These are phyloP conservation scores for Meira nashicola DNA, from an alignment of 1,284 basidiomycete genomes.

Conservation along the genomic window DNA sequence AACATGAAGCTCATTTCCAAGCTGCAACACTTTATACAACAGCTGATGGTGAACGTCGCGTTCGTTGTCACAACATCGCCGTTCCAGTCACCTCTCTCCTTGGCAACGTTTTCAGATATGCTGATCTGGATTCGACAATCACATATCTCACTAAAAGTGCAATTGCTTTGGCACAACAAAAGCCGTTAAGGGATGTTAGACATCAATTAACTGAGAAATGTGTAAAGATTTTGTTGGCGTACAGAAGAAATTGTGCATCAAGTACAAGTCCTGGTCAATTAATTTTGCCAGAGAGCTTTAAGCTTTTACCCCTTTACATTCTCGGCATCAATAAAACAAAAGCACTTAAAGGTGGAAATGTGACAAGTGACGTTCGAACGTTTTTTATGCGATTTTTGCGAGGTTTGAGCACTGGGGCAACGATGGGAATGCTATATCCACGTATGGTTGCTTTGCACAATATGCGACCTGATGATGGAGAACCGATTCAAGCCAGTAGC, in stretches of 20 bases:
- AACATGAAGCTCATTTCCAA: slow-evolving; percentile 76
- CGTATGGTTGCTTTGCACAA: slow-evolving; percentile 83
- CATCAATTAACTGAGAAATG: slow-evolving; percentile 81
- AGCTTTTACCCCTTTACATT: slow-evolving; percentile 76
- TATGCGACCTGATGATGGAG: slow-evolving; percentile 67
- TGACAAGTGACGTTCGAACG: slow-evolving; percentile 87
- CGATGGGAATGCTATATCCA: slow-evolving; percentile 82
- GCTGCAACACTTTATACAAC: slow-evolving; percentile 88
- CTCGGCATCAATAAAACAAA: slow-evolving; percentile 85
- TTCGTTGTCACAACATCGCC: slow-evolving; percentile 79
- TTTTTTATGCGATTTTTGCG: slow-evolving; percentile 75
- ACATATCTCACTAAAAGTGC: slow-evolving; percentile 69
- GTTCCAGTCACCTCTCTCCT: slow-evolving; percentile 76
- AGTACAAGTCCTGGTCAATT: slow-evolving; percentile 76
- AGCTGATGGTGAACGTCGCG: slow-evolving; percentile 71
- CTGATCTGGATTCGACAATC: slow-evolving; percentile 82
- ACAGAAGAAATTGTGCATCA: slow-evolving; percentile 83
- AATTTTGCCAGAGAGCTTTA: slow-evolving; percentile 90
- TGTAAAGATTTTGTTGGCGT: slow-evolving; percentile 76
- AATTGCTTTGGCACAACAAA: slow-evolving; percentile 68
- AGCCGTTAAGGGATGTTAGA: slow-evolving; percentile 70
- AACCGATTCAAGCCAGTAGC: slow-evolving; percentile 57
- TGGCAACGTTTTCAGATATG: slow-evolving; percentile 84
- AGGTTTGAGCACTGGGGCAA: slow-evolving; percentile 65
- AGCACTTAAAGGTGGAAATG: slow-evolving; percentile 77